Evolutionary conservation across 192 early-diverging fungal species (phyloP).

Genomic region (Phycomyces nitens): DNA sequence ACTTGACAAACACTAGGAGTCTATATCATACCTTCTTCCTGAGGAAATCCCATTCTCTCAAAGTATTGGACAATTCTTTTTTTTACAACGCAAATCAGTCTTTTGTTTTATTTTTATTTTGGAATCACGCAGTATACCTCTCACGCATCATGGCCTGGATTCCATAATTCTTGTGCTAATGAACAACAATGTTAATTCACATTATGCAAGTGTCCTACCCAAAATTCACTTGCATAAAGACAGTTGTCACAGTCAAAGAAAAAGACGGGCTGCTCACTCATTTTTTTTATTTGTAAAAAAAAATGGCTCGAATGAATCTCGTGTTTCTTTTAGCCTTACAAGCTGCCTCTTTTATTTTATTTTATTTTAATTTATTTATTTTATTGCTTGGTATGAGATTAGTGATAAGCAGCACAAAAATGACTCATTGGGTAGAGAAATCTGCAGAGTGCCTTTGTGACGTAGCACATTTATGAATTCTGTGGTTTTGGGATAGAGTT

Average conservation of each 20-base stretch:
- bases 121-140: too few species aligned
- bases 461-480: too few species aligned
- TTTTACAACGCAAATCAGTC: neutral
- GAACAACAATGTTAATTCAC: neutral
- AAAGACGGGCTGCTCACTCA: conserved; percentile 45
- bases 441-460: too few species aligned
- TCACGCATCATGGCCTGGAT: conserved; percentile 52
- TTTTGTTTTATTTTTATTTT: neutral
- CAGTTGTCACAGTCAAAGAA: conserved; percentile 86
- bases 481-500: too few species aligned
- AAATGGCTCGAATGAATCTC: neutral
- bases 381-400: too few species aligned
- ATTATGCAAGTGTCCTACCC: too few species aligned
- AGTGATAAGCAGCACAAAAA: too few species aligned
- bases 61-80: conserved; percentile 61
- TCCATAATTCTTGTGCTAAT: conserved; percentile 42
- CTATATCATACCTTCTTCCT: conserved; percentile 36
- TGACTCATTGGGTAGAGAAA: too few species aligned
- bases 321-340: neutral
- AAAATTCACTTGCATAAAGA: conserved; percentile 53
- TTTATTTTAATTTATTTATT: too few species aligned
- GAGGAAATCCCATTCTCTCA: conserved; percentile 49
- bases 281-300: neutral
- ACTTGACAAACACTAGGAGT: too few species aligned
- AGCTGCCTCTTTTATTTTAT: too few species aligned